Evolutionary conservation across 768 basidiomycete species (phyloP), one percentile per base, ranked within the genome.

Genomic region (Pholiota conissans): DNA sequence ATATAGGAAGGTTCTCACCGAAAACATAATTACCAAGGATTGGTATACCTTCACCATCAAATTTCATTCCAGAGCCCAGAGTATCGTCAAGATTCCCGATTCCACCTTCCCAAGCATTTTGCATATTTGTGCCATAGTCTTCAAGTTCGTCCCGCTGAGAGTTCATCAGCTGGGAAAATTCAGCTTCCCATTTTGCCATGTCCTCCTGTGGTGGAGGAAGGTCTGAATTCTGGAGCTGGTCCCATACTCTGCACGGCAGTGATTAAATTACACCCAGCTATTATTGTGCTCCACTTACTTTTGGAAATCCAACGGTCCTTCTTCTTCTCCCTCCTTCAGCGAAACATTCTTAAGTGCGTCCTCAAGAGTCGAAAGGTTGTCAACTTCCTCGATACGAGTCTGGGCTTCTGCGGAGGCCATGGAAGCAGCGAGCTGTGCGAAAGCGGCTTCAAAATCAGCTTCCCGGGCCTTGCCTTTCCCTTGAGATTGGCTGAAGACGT

Each of bases 391-490:
- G 13, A 89, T 82, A 50, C 75, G 73, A 16, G 81, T 76, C 28
- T 76, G 75, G 24, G 71, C 59, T 60, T 81, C 77, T 18, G 84
- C 83, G 5, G 42, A 22, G 5, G 20, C 42, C 42, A 45, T 45
- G 4, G 42, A 45, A 13, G 3, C 42, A 11, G 77, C 75, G 2
- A 81, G 76, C 63, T 89, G 82, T 10, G 85, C 87, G 71, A 93
- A 93, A 9, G 91, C 91, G n/a, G 87, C 87, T 62, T 93, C 91
- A 56, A 93, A 91, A 69, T 91, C 91, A 3, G 82, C 83, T 52
- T 92, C 89, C 55, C 82, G 79, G 16, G 78, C 84, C 68, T 93
- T 95, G 1, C 89, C 91, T 69, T 96, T 98, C 13, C 86, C 90
- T 64, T 86, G 84, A 49, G 62, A 48, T n/a, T 62, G 40, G 27